phyloP scores from a whole-genome alignment of 306 rosid genomes.

The Vigna nakashimae region DNA sequence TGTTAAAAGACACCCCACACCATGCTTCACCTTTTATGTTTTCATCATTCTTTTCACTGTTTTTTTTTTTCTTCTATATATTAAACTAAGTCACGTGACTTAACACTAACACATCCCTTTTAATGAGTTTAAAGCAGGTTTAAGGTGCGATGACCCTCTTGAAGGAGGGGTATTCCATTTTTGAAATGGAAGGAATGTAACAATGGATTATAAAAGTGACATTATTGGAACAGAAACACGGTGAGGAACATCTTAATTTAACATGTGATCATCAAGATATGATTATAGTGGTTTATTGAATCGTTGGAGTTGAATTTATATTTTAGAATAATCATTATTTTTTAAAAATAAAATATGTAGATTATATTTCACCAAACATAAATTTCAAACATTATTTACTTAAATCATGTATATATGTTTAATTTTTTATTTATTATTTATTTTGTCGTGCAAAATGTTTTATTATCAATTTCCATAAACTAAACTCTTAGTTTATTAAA shows the following conservation, averaged over 20 bases:
- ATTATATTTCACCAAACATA: too few relatives aligned
- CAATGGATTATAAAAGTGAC: not conserved
- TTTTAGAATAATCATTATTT: too few relatives aligned
- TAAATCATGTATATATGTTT: too few relatives aligned
- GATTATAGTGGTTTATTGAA: too few relatives aligned
- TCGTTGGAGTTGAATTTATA: too few relatives aligned
- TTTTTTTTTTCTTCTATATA: not conserved
- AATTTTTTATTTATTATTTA: too few relatives aligned
- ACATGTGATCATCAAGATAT: not conserved
- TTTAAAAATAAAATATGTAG: too few relatives aligned
- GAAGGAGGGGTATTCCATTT: not conserved
- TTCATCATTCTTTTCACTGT: slow-evolving; percentile 9
- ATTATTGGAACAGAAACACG: not conserved
- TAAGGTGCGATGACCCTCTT: slow-evolving; percentile 45
- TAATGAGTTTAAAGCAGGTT: slow-evolving; percentile 10
- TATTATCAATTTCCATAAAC: too few relatives aligned
- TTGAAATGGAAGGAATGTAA: not conserved
- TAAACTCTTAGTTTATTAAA: too few relatives aligned
- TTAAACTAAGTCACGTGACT: slow-evolving; percentile 46
- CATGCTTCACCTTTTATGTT: not conserved
- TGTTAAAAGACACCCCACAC: not conserved
- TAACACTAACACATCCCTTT: not conserved
- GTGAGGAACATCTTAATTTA: not conserved
- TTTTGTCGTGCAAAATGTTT: too few relatives aligned
- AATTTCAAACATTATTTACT: too few relatives aligned